Base-by-base conservation (phyloP, 1,284 basidiomycete genomes). In the Ceratorhiza oryzae-sativae region DNA sequence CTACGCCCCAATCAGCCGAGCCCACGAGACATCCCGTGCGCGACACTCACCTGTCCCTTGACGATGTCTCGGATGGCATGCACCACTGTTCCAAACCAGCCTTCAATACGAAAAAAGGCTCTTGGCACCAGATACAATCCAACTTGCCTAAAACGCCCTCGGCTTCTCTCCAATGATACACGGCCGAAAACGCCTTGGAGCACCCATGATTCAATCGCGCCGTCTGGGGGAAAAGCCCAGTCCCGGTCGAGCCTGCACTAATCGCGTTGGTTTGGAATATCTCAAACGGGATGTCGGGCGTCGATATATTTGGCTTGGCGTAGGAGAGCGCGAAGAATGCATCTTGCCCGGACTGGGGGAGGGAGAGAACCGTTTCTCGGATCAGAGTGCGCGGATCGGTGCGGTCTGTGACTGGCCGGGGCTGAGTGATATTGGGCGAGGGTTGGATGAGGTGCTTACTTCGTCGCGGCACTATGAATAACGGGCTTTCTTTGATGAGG, bases 201-300 rank as follows among this genome's bases (percentile, higher is more conserved):
- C 88, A 89, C 0, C 86, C 88, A 74, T 89, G 88, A 75, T 90
- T 90, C 70, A 89, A 75, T 53, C 88, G 81, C 10, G 87, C 87
- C 82, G 86, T 87, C 25, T 78, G 81, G 13, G 87, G 87, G 76
- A 89, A 89, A 15, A 90, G 80, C 0, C 87, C 88, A 3, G 85
- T 85, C 32, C 78, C 78, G 8, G 81, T 78, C 0, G 71, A 51
- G 0, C 84, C 85, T 10, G 86, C 84, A 1, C 84, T 79, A 4
- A 89, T 86, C 0, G 86, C 87, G 76, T 89, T 90, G 3, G 88
- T 89, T 77, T 88, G 84, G 77, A 89, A 87, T 71, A 88, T 89
- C 0, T 87, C 86, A 62, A 75, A 67, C 20, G 73, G 63, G 48
- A 75, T 68, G 62, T 72, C 48, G 13, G 30, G 34, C 30, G 61